Base-by-base conservation (phyloP, 2,329 filamentous ascomycete genomes). In the Colletotrichum tropicicola region DNA sequence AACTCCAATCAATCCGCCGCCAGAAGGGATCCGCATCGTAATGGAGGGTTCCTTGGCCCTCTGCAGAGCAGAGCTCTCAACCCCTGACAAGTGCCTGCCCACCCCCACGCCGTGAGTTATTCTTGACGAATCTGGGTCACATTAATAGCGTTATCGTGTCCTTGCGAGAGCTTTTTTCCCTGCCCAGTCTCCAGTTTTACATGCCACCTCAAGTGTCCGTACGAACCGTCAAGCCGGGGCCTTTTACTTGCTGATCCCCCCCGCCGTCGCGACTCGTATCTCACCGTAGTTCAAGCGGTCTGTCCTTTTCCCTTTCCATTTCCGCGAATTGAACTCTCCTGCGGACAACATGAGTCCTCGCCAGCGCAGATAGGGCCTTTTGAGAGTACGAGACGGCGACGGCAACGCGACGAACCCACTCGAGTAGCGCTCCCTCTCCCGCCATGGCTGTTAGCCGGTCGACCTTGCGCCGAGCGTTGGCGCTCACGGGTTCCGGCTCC, bases 401-500 rank as follows among this genome's bases (percentile, higher is more conserved):
- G 43, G 51, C 19, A 15, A 15, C 4, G 12, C 32, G 32, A 35
- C 32, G 3, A 32, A 12, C 27, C 30, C 23, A 19, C 6, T 7
- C 25, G 32, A 44, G 12, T 35, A 21, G 5, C 32, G n/a, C 9
- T 6, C 39, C 17, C 19, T 32, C 23, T 12, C 19, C 23, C 15
- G 45, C 25, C 5, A 65, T 65, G 62, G 25, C 35, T 15, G 28
- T 51, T 1, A 47, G 10, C 37, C 49, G 49, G 49, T 27, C 57
- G 32, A 25, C 28, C 9, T 30, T 56, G n/a, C 62, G 57, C 57
- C 61, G 56, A 39, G 48, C 21, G n/a, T 43, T 48, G 48, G 61
- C 56, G 56, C 41, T 30, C 28, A 37, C 21, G 37, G 62, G 49
- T 7, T 37, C 48, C 66, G 68, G 48, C 51, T 41, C 58, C 10